These are phyloP conservation scores for Hericium alpestre DNA, from an alignment of 768 basidiomycete genomes.

Conservation along the genomic window DNA sequence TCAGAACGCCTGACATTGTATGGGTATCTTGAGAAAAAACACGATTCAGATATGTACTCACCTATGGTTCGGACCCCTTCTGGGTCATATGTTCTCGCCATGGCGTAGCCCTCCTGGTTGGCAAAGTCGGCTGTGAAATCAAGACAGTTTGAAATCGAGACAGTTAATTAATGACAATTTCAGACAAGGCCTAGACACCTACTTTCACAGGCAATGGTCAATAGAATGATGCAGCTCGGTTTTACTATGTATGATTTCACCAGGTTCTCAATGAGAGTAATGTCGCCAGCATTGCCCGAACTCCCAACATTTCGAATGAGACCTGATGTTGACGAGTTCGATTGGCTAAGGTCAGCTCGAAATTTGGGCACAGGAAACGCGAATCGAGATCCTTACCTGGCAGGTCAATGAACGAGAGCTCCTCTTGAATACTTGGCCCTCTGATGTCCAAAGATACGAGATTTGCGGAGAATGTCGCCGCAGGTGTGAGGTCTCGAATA, in stretches of 20 bases:
- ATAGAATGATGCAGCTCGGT: constrained; percentile 50
- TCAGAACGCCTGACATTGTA: constrained; percentile 46
- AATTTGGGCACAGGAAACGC: neutral
- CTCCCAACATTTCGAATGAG: constrained; percentile 43
- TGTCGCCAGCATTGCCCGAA: constrained; percentile 42
- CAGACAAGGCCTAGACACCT: constrained; percentile 10
- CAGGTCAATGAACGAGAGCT: constrained; percentile 31
- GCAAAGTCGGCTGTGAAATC: constrained; percentile 56
- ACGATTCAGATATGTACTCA: constrained; percentile 14
- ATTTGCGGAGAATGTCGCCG: constrained; percentile 27
- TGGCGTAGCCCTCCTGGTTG: constrained; percentile 63
- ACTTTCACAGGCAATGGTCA: constrained; percentile 61
- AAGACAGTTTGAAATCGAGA: neutral
- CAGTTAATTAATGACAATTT: neutral
- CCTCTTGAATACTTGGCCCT: constrained; percentile 25
- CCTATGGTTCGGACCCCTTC: constrained; percentile 62
- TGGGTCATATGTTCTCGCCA: constrained; percentile 51
- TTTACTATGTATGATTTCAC: constrained; percentile 49
- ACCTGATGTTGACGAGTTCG: neutral
- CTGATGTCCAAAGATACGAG: constrained; percentile 26
- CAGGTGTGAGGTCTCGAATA: constrained; percentile 18
- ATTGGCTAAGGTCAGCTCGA: no score
- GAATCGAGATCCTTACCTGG: constrained; percentile 21
- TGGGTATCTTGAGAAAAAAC: neutral
- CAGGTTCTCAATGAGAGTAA: constrained; percentile 48